A percentile compares a stretch with the other conserved stretches of the same genome.
These are phyloP conservation scores for Apostasia ramifera DNA, from an alignment of 106 monocot genomes.

Conservation along the genomic window DNA sequence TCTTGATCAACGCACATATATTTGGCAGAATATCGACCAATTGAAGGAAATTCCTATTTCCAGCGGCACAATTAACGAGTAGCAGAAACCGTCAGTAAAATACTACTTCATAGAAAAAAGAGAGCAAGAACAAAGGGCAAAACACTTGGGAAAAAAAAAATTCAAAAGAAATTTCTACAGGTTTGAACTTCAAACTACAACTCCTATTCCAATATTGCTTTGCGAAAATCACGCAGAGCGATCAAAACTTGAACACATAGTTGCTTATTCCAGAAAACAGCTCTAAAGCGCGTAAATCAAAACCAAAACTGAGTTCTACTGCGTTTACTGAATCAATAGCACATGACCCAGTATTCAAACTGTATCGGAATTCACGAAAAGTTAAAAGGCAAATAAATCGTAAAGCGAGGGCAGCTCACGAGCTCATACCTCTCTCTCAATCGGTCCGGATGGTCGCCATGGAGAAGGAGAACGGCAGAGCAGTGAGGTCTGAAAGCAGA, in stretches of 20 bases:
- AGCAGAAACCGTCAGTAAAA: background rate
- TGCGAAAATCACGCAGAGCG: background rate
- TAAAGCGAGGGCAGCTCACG: too few relatives aligned
- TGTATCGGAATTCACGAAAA: too few relatives aligned
- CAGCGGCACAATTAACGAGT: background rate
- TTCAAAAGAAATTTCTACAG: background rate
- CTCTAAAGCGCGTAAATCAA: background rate
- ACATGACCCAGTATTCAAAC: too few relatives aligned
- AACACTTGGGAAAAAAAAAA: background rate
- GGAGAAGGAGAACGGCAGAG: background rate
- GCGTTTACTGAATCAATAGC: background rate
- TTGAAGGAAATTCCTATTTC: background rate
- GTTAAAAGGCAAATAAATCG: too few relatives aligned
- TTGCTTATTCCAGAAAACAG: background rate
- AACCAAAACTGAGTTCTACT: background rate
- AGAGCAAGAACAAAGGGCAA: too few relatives aligned
- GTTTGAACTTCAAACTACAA: background rate
- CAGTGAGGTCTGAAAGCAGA: background rate
- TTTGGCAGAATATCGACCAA: background rate
- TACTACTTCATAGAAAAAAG: background rate
- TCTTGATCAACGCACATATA: too few relatives aligned
- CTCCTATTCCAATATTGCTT: too few relatives aligned
- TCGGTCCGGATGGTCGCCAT: background rate
- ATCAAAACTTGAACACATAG: background rate
- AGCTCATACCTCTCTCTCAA: background rate